Percentiles rank a stretch among this genome's conserved stretches.
Evolutionary conservation across 2,329 filamentous ascomycete genomes (phyloP).

Genomic region (Ceratocystiopsis sp.): DNA sequence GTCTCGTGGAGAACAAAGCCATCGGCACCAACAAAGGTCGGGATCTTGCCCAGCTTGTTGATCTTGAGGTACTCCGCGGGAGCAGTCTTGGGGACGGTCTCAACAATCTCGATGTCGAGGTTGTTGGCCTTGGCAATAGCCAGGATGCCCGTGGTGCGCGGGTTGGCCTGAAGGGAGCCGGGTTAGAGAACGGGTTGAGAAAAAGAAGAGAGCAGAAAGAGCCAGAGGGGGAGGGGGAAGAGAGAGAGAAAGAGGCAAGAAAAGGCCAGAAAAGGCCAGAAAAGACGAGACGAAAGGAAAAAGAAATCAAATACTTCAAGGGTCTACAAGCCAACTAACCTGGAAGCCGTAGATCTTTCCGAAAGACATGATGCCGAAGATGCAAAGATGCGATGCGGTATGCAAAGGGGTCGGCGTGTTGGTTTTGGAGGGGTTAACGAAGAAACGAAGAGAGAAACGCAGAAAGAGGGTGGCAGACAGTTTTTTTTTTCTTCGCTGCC

Average conservation of each 20-base stretch:
- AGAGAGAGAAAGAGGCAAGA: slow-evolving; percentile 4
- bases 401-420: slow-evolving; percentile 11
- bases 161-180: slow-evolving; percentile 50
- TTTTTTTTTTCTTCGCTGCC: slow-evolving; percentile 10
- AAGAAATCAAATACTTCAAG: too few species aligned
- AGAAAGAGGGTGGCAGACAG: slow-evolving; percentile 4
- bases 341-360: slow-evolving; percentile 87
- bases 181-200: slow-evolving; percentile 9
- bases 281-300: neutral
- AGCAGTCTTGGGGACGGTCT: slow-evolving; percentile 48
- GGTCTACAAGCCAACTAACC: slow-evolving; percentile 43
- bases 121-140: slow-evolving; percentile 96
- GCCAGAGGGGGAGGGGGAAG: slow-evolving; percentile 1
- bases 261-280: neutral
- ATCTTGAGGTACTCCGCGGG: slow-evolving; percentile 65
- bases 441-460: slow-evolving; percentile 10
- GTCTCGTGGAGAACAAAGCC: slow-evolving; percentile 77
- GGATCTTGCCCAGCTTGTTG: slow-evolving; percentile 81
- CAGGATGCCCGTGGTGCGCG: slow-evolving; percentile 74
- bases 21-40: slow-evolving; percentile 82
- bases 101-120: slow-evolving; percentile 74
- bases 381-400: slow-evolving; percentile 11
- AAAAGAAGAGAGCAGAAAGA: slow-evolving; percentile 1
- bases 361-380: slow-evolving; percentile 62
- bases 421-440: slow-evolving; percentile 4